A percentile compares a stretch with the other conserved stretches of the same genome.
These are phyloP conservation scores for Elsinoe arachidis DNA, from an alignment of 2,329 filamentous ascomycete species.

Conservation along the genomic window DNA sequence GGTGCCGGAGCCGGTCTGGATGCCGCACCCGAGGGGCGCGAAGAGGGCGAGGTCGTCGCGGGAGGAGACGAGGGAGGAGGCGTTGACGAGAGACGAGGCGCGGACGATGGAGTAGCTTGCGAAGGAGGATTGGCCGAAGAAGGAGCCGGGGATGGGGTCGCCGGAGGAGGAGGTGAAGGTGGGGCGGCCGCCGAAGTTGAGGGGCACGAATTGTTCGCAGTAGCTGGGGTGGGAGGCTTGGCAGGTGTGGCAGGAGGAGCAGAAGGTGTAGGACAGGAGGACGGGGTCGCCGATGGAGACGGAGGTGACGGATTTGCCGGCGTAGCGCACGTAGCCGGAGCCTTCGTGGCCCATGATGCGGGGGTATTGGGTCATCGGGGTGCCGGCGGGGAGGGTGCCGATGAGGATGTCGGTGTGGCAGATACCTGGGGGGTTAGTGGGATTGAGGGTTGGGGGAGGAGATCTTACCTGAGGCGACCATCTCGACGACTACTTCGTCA, in stretches of 20 bases:
- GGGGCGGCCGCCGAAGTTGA: slow-evolving; percentile 34
- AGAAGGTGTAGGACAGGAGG: slow-evolving; percentile 42
- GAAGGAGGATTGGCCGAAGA: slow-evolving; percentile 44
- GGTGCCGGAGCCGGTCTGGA: slow-evolving; percentile 39
- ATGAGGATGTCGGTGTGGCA: slow-evolving; percentile 48
- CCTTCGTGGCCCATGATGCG: slow-evolving; percentile 46
- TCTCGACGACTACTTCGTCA: slow-evolving; percentile 45
- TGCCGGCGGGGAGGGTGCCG: slow-evolving; percentile 30
- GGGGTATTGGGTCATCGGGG: slow-evolving; percentile 36
- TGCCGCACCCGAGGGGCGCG: slow-evolving; percentile 39
- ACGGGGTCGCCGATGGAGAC: slow-evolving; percentile 40
- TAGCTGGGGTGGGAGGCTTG: slow-evolving; percentile 38
- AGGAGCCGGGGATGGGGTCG: slow-evolving; percentile 31
- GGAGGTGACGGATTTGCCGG: slow-evolving; percentile 34
- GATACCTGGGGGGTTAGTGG: slow-evolving; percentile 31
- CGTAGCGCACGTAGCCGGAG: slow-evolving; percentile 41
- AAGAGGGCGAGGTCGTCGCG: slow-evolving; percentile 37
- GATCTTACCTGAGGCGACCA: slow-evolving; percentile 34
- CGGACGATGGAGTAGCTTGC: slow-evolving; percentile 33
- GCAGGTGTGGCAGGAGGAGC: slow-evolving; percentile 41
- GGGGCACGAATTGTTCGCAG: slow-evolving; percentile 40
- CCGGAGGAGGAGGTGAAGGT: slow-evolving; percentile 17
- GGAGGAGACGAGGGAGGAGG: slow-evolving; percentile 28
- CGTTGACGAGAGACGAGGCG: slow-evolving; percentile 36
- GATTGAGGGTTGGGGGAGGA: background rate